Base-by-base conservation (phyloP, 2,329 filamentous ascomycete genomes). In the Scedosporium dehoogii region DNA sequence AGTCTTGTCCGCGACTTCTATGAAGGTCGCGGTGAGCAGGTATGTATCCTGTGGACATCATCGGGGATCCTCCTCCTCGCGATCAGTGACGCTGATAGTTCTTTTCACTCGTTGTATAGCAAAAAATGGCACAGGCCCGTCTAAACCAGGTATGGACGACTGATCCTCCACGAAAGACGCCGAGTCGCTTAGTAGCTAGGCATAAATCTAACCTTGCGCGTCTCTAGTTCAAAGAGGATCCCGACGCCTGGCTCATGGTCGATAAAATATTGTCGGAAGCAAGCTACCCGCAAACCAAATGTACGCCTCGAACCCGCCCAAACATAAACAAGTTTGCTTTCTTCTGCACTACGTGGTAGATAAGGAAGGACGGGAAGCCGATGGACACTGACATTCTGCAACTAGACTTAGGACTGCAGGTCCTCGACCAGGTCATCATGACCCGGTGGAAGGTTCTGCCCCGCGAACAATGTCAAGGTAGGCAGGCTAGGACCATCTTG, bases 401-500 rank as follows among this genome's bases (percentile, higher is more conserved):
- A 56, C 38, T 69, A 96, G 91, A 96, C 75, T 82, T 99, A 71
- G 94, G 92, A 61, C 82, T 99, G 68, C 94, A 99, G 78, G 92
- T 99, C 68, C 86, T 99, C 67, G 94, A 99, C 79, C 92, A 91
- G 85, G 93, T 99, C 68, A 97, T 99, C 74, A 91, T 93, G 86
- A 99, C 94, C 68, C 88, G 94, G 80, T 99, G 94, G 96, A 99
- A 97, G 80, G 92, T 97, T 64, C 80, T 99, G 66, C 94, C 94
- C 61, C 87, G 92, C 71, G 93, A 97, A 68, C 94, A 99, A 78
- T 97, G 94, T 76, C 88, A 94, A 83, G 92, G 91, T 79, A 63
- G 48, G 62, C 29, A 55, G 14, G 42, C n/a, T 42, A 12, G 16
- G 18, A 18, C 7, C 23, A 33, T 33, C 29, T 7, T 33, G 29